Percentiles rank a stretch among this genome's conserved stretches.
phyloP scores from a whole-genome alignment of 768 basidiomycete genomes.

The Daedaleopsis sinensis region DNA sequence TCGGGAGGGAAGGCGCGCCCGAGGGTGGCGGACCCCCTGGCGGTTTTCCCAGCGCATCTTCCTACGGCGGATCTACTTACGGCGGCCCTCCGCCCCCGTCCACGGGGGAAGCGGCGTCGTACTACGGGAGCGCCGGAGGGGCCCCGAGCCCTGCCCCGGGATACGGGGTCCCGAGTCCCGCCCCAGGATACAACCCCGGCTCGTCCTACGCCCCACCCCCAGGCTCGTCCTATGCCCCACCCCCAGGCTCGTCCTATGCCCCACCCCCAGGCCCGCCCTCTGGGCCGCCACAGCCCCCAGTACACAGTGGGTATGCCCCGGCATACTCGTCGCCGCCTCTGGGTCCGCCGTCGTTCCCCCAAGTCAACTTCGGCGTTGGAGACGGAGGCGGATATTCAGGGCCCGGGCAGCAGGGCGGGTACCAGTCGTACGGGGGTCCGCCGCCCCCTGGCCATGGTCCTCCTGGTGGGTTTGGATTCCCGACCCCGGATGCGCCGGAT shows the following conservation, averaged over 20 bases:
- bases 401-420: slow-evolving; percentile 3
- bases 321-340: slow-evolving; percentile 11
- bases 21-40: not conserved
- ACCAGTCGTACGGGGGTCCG: not conserved
- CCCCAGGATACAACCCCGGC: not conserved
- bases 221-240: slow-evolving; percentile 1
- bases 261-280: not conserved
- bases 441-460: slow-evolving; percentile 6
- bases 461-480: slow-evolving; percentile 18
- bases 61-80: not conserved
- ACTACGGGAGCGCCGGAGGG: slow-evolving; percentile 9
- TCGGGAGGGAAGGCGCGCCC: not conserved
- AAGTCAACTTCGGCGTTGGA: slow-evolving; percentile 1
- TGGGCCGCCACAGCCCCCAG: not conserved
- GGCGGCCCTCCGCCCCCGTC: slow-evolving; percentile 2
- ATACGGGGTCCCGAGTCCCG: not conserved
- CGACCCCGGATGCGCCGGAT: slow-evolving; percentile 5
- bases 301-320: slow-evolving; percentile 13
- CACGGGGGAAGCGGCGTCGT: slow-evolving; percentile 16
- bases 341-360: slow-evolving; percentile 6
- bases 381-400: slow-evolving; percentile 5
- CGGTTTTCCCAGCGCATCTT: slow-evolving; percentile 1
- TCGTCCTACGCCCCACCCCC: slow-evolving; percentile 2
- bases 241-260: not conserved
- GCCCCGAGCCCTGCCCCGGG: not conserved